Base-by-base conservation (phyloP, 2,329 filamentous ascomycete species). In the Penicillium vulpinum region DNA sequence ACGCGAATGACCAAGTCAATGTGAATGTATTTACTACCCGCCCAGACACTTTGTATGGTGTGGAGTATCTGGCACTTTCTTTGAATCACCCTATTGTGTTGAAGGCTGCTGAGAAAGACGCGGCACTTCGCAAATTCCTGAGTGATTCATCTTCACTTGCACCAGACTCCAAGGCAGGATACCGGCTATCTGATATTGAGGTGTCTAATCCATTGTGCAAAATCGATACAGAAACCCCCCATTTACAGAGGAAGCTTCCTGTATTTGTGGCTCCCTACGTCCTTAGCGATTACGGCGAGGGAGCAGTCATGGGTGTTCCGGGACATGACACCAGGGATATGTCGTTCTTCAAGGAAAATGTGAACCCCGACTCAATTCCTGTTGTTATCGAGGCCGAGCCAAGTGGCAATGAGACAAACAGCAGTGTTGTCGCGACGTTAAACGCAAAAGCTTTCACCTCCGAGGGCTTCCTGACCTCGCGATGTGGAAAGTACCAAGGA, bases 221-320 rank as follows among this genome's bases (percentile, higher is more conserved):
- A 2, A 83, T 85, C 46, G 74, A 78, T 81, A 84, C 68, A 67
- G 81, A 62, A 80, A 72, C 62, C n/a, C 58, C 65, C 13, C 64
- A 74, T 47, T 54, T 76, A 16, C 59, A 67, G n/a, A 68, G 70
- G 31, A 57, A 82, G 8, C 65, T 95, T 5, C 91, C 91, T 1
- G 81, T 96, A 5, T 96, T 88, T 67, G 88, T 90, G 22, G 90
- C 92, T 10, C 88, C 91, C 0, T 96, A 96, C 69, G 92, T 96
- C 11, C 79, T 95, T 5, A 88, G 88, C 26, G 89, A 92, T 68
- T 94, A 95, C 64, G 91, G 91, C 16, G 89, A 92, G 63, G 91
- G 91, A 1, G 91, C 91, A 10, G 88, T 96, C 2, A 96, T 96
- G 91, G 92, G 92, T 41, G 92, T 96, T 8, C 92, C 92, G 0